Conservation (phyloP, 2,329 filamentous ascomycete species). For the Penicillium sp. region DNA sequence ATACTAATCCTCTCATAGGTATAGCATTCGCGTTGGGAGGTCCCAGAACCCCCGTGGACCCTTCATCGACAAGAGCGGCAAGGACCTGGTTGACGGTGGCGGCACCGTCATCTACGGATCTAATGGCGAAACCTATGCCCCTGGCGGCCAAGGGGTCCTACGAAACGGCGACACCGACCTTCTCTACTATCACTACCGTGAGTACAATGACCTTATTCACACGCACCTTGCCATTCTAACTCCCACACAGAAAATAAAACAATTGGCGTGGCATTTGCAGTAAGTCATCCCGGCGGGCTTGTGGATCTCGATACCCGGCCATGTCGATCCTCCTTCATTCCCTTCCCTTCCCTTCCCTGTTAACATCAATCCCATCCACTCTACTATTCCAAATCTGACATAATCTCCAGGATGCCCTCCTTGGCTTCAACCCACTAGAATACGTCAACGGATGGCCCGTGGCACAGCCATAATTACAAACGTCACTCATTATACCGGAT, state of each 20-base stretch:
- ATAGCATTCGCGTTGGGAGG: slow-evolving; percentile 66
- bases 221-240: slow-evolving; percentile 2
- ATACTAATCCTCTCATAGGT: slow-evolving; percentile 35
- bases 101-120: slow-evolving; percentile 62
- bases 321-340: slow-evolving; percentile 22
- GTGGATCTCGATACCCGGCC: slow-evolving; percentile 9
- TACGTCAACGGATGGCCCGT: slow-evolving; percentile 37
- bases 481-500: not conserved
- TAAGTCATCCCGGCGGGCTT: slow-evolving; percentile 19
- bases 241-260: slow-evolving; percentile 28
- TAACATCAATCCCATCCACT: not conserved
- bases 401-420: slow-evolving; percentile 28
- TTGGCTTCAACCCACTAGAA: slow-evolving; percentile 31
- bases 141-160: slow-evolving; percentile 64
- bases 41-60: slow-evolving; percentile 53
- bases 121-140: slow-evolving; percentile 63
- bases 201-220: slow-evolving; percentile 5
- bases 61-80: slow-evolving; percentile 57
- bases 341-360: not conserved
- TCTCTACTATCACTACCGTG: slow-evolving; percentile 39
- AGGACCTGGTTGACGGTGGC: slow-evolving; percentile 56
- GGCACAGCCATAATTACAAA: slow-evolving; percentile 16
- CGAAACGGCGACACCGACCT: slow-evolving; percentile 43
- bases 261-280: slow-evolving; percentile 30
- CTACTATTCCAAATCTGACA: slow-evolving; percentile 23